Evolutionary conservation across 495 filamentous ascomycete species (phyloP).

Genomic region (Daldinia loculata): DNA sequence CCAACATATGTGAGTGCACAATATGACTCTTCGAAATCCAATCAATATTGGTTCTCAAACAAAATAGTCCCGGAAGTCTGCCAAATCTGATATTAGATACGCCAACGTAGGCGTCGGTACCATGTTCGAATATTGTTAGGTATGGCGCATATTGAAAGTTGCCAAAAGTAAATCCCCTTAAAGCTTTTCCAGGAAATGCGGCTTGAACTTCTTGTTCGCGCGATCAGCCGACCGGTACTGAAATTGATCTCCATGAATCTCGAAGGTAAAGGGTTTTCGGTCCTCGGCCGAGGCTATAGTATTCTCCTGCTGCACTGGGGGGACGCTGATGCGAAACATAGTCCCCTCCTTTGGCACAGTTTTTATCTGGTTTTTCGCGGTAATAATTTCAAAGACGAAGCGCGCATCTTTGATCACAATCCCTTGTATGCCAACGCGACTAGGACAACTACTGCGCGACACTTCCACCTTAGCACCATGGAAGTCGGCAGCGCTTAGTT

Average conservation of each 20-base stretch:
- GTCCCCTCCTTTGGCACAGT: slow-evolving; percentile 89
- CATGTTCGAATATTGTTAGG: not conserved
- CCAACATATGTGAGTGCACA: not conserved
- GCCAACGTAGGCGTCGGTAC: not conserved
- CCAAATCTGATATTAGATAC: not conserved
- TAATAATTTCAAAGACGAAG: slow-evolving; percentile 86
- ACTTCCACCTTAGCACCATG: slow-evolving; percentile 89
- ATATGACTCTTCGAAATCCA: not conserved
- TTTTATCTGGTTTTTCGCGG: slow-evolving; percentile 70
- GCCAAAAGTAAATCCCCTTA: slow-evolving; percentile 48
- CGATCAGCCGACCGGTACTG: slow-evolving; percentile 82
- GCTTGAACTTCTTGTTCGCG: slow-evolving; percentile 90
- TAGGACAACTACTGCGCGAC: slow-evolving; percentile 78
- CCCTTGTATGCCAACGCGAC: slow-evolving; percentile 81
- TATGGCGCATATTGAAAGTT: not conserved
- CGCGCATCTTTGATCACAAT: slow-evolving; percentile 90
- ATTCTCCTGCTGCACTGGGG: slow-evolving; percentile 49
- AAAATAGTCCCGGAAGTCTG: not conserved
- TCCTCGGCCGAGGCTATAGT: slow-evolving; percentile 19
- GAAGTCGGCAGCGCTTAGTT: slow-evolving; percentile 83
- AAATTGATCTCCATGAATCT: slow-evolving; percentile 89
- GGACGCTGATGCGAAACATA: slow-evolving; percentile 80
- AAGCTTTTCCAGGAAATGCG: slow-evolving; percentile 72
- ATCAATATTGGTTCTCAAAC: not conserved
- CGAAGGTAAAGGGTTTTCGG: slow-evolving; percentile 70